phyloP scores from a whole-genome alignment of 768 basidiomycete genomes.

The Suillus tomentosus region DNA sequence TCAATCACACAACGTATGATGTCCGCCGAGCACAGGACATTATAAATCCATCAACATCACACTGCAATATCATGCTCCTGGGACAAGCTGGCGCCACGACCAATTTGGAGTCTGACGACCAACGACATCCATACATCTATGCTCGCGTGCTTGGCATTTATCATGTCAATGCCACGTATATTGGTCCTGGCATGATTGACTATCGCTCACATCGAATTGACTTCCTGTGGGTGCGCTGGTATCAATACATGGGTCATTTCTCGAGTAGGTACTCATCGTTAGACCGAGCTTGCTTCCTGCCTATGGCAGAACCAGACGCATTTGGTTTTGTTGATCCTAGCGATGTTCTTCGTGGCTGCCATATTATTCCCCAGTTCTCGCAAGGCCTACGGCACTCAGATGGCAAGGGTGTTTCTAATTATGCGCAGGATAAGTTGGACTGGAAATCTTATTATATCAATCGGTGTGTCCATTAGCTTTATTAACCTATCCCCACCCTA shows the following conservation, averaged over 20 bases:
- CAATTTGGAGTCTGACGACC: slow-evolving; percentile 13
- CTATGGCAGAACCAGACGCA: neutral
- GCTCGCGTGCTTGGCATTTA: slow-evolving; percentile 19
- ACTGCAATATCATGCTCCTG: slow-evolving; percentile 3
- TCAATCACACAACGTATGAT: slow-evolving; percentile 10
- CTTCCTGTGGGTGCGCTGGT: slow-evolving; percentile 19
- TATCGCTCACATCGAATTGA: slow-evolving; percentile 3
- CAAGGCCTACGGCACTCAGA: slow-evolving; percentile 2
- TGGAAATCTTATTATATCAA: slow-evolving; percentile 18
- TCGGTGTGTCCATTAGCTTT: neutral
- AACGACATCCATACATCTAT: slow-evolving; percentile 8
- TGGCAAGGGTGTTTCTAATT: slow-evolving; percentile 3
- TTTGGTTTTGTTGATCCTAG: slow-evolving; percentile 17
- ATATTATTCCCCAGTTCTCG: slow-evolving; percentile 15
- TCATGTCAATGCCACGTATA: slow-evolving; percentile 19
- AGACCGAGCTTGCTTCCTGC: neutral
- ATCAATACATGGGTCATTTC: neutral
- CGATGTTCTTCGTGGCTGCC: slow-evolving; percentile 12
- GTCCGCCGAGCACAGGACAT: slow-evolving; percentile 1
- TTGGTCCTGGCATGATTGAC: slow-evolving; percentile 1
- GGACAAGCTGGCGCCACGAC: slow-evolving; percentile 30
- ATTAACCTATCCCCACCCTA: neutral
- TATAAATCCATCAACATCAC: slow-evolving; percentile 5
- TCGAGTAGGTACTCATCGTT: no score
- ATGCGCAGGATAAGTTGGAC: slow-evolving; percentile 8